Evolutionary conservation across 495 filamentous ascomycete species (phyloP).

Genomic region (Aspergillus bertholletiae): DNA sequence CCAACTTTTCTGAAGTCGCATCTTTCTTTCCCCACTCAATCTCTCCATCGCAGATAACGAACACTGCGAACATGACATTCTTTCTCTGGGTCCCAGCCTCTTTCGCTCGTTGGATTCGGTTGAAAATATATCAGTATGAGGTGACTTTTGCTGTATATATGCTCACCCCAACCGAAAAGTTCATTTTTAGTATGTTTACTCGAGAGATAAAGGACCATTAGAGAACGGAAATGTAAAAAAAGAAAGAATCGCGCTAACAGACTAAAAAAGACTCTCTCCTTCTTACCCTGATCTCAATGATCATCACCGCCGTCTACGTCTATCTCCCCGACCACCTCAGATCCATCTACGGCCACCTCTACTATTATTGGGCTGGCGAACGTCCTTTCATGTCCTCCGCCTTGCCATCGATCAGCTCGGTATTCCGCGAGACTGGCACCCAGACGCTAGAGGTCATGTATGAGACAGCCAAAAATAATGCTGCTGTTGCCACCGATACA

Average conservation of each 20-base stretch:
- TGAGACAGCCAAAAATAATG: slow-evolving; percentile 40
- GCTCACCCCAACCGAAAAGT: slow-evolving; percentile 78
- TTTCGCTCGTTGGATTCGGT: slow-evolving; percentile 62
- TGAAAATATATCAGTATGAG: slow-evolving; percentile 84
- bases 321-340: slow-evolving; percentile 90
- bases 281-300: slow-evolving; percentile 80
- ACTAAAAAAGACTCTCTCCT: slow-evolving; percentile 71
- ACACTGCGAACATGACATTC: slow-evolving; percentile 19
- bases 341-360: slow-evolving; percentile 73
- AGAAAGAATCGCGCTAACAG: background rate
- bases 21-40: background rate
- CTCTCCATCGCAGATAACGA: background rate
- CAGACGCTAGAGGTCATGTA: slow-evolving; percentile 37
- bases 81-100: slow-evolving; percentile 38
- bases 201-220: background rate
- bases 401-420: slow-evolving; percentile 35
- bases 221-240: too few species aligned
- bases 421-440: slow-evolving; percentile 34
- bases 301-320: slow-evolving; percentile 77
- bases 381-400: slow-evolving; percentile 38
- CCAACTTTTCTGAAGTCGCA: background rate
- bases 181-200: slow-evolving; percentile 70
- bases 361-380: slow-evolving; percentile 91
- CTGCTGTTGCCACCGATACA: slow-evolving; percentile 29
- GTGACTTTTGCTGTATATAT: slow-evolving; percentile 84